Conservation (phyloP, 1,284 basidiomycete species). For the Rhodotorula sp. region DNA sequence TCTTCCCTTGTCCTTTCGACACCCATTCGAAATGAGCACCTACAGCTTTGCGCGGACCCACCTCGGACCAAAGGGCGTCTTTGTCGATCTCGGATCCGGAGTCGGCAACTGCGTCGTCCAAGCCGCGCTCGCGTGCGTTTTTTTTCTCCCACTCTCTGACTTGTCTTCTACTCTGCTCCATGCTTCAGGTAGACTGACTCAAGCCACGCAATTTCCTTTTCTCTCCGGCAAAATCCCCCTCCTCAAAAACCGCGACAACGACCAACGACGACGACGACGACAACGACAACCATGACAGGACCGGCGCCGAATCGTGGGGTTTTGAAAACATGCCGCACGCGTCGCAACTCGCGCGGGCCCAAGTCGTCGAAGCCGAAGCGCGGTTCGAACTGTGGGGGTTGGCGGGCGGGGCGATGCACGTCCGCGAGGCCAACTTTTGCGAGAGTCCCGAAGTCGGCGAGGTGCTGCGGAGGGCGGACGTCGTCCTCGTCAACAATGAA, state of each 20-base stretch:
- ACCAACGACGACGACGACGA: background rate
- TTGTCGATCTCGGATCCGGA: conserved; percentile 58
- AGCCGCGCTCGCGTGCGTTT: conserved; percentile 51
- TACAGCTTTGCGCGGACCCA: conserved; percentile 45
- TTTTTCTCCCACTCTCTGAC: background rate
- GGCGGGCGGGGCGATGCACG: conserved; percentile 50
- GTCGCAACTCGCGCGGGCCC: conserved; percentile 52
- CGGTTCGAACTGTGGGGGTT: conserved; percentile 57
- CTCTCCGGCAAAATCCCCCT: too few relatives aligned
- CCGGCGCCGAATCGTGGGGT: conserved; percentile 54
- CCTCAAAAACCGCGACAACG: too few relatives aligned
- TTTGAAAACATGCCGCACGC: conserved; percentile 57
- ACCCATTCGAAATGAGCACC: background rate
- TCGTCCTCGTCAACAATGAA: conserved; percentile 59
- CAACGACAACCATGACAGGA: conserved; percentile 14
- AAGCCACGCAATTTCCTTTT: too few relatives aligned
- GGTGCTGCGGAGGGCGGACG: conserved; percentile 52
- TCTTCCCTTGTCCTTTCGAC: too few relatives aligned
- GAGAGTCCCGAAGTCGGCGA: conserved; percentile 47
- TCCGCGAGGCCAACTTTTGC: conserved; percentile 56
- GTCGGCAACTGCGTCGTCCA: conserved; percentile 59
- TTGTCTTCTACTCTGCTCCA: too few relatives aligned
- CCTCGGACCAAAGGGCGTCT: conserved; percentile 48
- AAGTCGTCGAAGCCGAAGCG: conserved; percentile 53
- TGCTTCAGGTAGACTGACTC: too few relatives aligned